Evolutionary conservation across 2,329 filamentous ascomycete species (phyloP), one percentile per base, ranked within the genome.

Genomic region (Calonectria naviculata): DNA sequence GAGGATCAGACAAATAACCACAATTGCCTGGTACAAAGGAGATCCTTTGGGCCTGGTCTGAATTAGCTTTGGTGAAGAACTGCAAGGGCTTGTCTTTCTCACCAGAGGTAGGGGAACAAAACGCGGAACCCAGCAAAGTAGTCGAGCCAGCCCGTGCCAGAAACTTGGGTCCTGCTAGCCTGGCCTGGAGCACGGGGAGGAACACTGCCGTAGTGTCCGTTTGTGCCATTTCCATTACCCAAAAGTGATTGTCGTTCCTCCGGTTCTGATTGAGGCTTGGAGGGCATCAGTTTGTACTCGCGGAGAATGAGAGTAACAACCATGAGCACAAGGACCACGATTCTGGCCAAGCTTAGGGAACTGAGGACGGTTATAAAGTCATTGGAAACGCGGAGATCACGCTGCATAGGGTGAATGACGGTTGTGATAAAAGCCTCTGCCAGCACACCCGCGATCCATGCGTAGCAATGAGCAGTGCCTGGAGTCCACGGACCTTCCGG

Each of bases 21-120:
- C 84, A 12, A 83, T 80, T 9, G 76, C 75, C 68, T 87, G 86
- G 42, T 85, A 83, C 2, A 83, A 63, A 0, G 74, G 78, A 0
- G 84, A 85, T 64, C 85, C 81, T 24, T 85, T 83, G 15, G 86
- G 85, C 83, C 83, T 85, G 17, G n/a, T 0, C 21, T 34, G 21
- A 2, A 61, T 78, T 64, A 80, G 70, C 56, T 31, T 71, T 61
- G 13, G 21, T 7, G 7, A 28, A 17, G 3, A 1, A 31, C 17
- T 19, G 65, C 3, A 7, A 3, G 5, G 19, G 10, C 1, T 5
- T 4, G 26, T 28, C 4, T 26, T 21, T 67, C 74, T 21, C 76
- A 83, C 85, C 85, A 87, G 2, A 87, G 77, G 49, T 85, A 87
- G 2, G 85, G 85, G 36, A 87, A 86, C 7, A 87, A 78, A 12